Conservation (phyloP, 1,139 yeast genomes). For the Zygoascus hellenicus region DNA sequence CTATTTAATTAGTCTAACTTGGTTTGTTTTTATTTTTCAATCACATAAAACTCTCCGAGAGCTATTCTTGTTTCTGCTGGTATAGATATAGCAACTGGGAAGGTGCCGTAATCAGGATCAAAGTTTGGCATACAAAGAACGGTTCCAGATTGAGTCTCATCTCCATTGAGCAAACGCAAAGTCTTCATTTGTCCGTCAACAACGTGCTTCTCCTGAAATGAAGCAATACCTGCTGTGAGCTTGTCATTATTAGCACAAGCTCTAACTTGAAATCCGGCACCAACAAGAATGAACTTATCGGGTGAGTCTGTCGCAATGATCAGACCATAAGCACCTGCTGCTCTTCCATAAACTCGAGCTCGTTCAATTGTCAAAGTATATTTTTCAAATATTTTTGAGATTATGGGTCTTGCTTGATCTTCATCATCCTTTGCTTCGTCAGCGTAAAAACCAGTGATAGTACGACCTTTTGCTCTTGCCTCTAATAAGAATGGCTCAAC, state of each 20-base stretch:
- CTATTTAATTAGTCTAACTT: no score
- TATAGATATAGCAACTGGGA: constrained; percentile 15
- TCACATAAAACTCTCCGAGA: constrained; percentile 4
- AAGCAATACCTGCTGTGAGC: constrained; percentile 9
- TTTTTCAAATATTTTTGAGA: not conserved
- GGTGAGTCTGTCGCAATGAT: constrained; percentile 6
- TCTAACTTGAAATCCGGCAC: constrained; percentile 12
- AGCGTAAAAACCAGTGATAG: constrained; percentile 12
- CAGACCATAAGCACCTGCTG: constrained; percentile 13
- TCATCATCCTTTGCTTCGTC: constrained; percentile 3
- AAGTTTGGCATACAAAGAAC: constrained; percentile 15
- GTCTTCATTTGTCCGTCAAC: constrained; percentile 9
- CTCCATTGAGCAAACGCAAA: constrained; percentile 14
- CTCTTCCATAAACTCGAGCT: constrained; percentile 13
- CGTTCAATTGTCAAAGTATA: constrained; percentile 9
- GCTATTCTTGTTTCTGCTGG: constrained; percentile 15
- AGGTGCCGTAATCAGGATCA: constrained; percentile 14
- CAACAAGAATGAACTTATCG: constrained; percentile 12
- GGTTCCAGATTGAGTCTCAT: constrained; percentile 15
- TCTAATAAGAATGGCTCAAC: constrained; percentile 7
- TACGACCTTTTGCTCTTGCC: constrained; percentile 5
- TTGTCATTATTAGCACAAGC: constrained; percentile 3
- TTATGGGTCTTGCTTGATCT: not conserved
- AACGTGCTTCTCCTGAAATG: constrained; percentile 10
- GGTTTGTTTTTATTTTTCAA: constrained; percentile 1